Evolutionary conservation across 2,329 filamentous ascomycete species (phyloP).

Genomic region (Dryadomyces sulphureus): DNA sequence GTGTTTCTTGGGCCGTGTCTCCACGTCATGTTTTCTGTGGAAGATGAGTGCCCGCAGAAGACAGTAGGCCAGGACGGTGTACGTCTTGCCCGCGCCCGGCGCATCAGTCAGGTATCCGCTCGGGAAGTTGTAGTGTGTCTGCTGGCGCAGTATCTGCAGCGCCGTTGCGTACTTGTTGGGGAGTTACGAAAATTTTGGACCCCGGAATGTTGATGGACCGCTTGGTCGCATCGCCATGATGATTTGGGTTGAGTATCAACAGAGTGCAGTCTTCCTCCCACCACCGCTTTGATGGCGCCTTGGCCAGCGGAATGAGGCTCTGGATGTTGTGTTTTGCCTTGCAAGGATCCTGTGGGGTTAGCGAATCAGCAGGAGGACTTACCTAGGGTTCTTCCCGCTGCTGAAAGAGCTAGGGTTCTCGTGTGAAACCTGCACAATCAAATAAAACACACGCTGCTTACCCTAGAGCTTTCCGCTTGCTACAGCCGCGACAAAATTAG

Average conservation of each 20-base stretch:
- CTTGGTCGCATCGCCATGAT: constrained; percentile 2
- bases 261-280: constrained; percentile 6
- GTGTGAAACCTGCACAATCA: too few species aligned
- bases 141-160: constrained; percentile 4
- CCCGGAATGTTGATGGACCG: constrained; percentile 5
- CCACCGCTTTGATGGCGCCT: background rate
- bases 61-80: constrained; percentile 1
- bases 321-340: too few species aligned
- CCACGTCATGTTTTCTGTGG: background rate
- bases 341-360: too few species aligned
- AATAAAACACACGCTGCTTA: too few species aligned
- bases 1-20: background rate
- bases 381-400: too few species aligned
- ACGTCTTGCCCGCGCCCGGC: constrained; percentile 6
- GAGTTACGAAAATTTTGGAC: constrained; percentile 2
- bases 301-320: background rate
- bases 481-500: too few species aligned
- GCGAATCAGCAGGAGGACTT: too few species aligned
- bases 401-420: too few species aligned
- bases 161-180: constrained; percentile 6
- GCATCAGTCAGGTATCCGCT: constrained; percentile 8
- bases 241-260: constrained; percentile 1
- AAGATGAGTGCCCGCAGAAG: constrained; percentile 5
- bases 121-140: background rate
- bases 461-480: too few species aligned